Conservation (phyloP, 164 flowering plant genomes). For the Macadamia integrifolia region DNA sequence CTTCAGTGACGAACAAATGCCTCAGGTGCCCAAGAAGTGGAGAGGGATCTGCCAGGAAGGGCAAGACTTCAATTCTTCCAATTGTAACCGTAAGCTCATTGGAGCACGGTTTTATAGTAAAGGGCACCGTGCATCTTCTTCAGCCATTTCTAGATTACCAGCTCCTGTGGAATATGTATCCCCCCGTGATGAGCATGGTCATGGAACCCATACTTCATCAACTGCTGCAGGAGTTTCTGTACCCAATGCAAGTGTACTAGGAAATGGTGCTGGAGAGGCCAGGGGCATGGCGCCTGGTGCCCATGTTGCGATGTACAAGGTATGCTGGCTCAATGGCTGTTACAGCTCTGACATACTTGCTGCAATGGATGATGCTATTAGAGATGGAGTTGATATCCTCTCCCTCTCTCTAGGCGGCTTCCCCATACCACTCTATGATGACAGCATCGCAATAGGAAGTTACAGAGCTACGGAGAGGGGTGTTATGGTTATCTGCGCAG, state of each 20-base stretch:
- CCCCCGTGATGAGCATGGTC: constrained; percentile 78
- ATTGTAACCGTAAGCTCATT: constrained; percentile 74
- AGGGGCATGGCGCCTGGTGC: constrained; percentile 90
- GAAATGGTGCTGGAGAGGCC: constrained; percentile 71
- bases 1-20: constrained; percentile 62
- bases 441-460: constrained; percentile 85
- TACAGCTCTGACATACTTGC: constrained; percentile 92
- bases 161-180: constrained; percentile 48
- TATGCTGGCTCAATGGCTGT: constrained; percentile 87
- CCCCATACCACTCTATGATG: constrained; percentile 72
- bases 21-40: constrained; percentile 68
- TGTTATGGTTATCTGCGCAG: constrained; percentile 73
- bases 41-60: constrained; percentile 75
- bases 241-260: constrained; percentile 62
- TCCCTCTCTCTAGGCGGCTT: constrained; percentile 90
- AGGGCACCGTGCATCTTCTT: constrained; percentile 57
- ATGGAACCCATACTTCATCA: constrained; percentile 93
- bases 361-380: constrained; percentile 82
- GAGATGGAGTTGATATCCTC: constrained; percentile 83
- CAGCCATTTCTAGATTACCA: constrained; percentile 15
- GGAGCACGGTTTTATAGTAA: constrained; percentile 78
- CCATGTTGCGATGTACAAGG: constrained; percentile 86
- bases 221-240: constrained; percentile 77
- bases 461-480: constrained; percentile 83
- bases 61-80: constrained; percentile 41